Base-by-base conservation (phyloP, 192 early-diverging fungal genomes). In the Gonapodya prolifera region DNA sequence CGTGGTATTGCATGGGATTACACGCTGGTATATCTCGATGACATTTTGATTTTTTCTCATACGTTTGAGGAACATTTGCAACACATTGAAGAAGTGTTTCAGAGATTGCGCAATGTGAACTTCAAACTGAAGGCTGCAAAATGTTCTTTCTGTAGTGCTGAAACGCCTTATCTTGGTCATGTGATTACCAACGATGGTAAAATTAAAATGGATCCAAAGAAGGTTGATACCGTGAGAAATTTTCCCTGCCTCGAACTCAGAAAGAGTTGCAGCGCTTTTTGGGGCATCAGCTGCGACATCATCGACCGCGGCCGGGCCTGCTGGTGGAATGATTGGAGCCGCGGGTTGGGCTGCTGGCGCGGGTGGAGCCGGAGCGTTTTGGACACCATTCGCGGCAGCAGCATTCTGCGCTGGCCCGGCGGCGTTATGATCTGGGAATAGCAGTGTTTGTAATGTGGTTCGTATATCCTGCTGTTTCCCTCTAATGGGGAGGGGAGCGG, bases 31-130 rank as follows among this genome's bases (percentile, higher is more conserved):
- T 85, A 85, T 31, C 35, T 85, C 1, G 85, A 89, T 76, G 82
- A 87, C 76, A 81, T 89, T 23, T 75, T 84, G 0, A 80, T 89
- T 0, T 89, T 77, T 74, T 85, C 83, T 0, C 23, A 28, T 28
- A 61, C 34, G 23, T 29, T 0, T 45, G 0, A 45, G 34, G 16
- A 82, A 69, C 33, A 85, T 70, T 1, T 33, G 0, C 0, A 45
- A 2, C 82, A 83, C 33, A 75, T 84, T 0, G 30, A 32, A n/a
- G 2, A n/a, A 0, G 77, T 85, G 0, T 76, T 86, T 29, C 0
- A 81, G 8, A 33, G 36, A 61, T 75, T 86, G 2, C 30, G 61
- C 2, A 69, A 84, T n/a, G 35, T 81, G 70, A 74, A 69, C 33
- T 61, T 86, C 18, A 76, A 76, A n/a, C 69, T 80, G 31, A 86